Evolutionary conservation across 768 basidiomycete species (phyloP), one percentile per base, ranked within the genome.

Genomic region (Rhizopogon vulgaris): DNA sequence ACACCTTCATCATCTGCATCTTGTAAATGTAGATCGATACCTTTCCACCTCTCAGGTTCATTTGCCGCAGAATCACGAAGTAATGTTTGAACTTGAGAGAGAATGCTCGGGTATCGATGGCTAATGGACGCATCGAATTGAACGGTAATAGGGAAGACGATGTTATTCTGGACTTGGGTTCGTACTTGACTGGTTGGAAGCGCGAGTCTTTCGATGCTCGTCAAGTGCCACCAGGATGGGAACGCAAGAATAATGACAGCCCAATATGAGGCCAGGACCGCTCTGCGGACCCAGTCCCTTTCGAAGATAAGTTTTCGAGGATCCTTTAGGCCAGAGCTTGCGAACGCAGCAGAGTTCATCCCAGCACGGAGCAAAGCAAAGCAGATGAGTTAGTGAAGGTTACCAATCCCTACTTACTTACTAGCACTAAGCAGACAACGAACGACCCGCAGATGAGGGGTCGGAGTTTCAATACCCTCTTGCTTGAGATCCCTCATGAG

Each of bases 191-290:
- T 67, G 7, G 75, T 71, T 1, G 94, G 91, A 11, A 96, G 72
- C 0, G 85, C 72, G 14, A 88, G 74, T 25, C 94, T 81, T 62
- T 94, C 79, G 27, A 98, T 95, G 56, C 88, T 89, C 4, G 96
- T 98, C 25, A 88, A 85, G 47, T 75, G 77, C 92, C 93, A 97
- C 96, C 96, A 99, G 45, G 91, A 76, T 3, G 96, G 96, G 17
- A 94, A 53, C 1, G 85, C 86, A 6, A 91, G 69, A 32, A 95
- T 57, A 34, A 96, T 77, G 25, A 92, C 69, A 24, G 78, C 50
- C 82, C 93, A 93, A 67, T 94, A 96, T 1, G 88, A 79, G 4
- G 74, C 66, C 52, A 94, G 74, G 56, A 93, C 84, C 24, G 69
- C 69, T 57, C 84, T 72, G 28, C 87, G 76, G 39, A 75, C 72